Base-by-base conservation (phyloP, 352 stramenopile genomes). In the Saprolegnia diclina region DNA sequence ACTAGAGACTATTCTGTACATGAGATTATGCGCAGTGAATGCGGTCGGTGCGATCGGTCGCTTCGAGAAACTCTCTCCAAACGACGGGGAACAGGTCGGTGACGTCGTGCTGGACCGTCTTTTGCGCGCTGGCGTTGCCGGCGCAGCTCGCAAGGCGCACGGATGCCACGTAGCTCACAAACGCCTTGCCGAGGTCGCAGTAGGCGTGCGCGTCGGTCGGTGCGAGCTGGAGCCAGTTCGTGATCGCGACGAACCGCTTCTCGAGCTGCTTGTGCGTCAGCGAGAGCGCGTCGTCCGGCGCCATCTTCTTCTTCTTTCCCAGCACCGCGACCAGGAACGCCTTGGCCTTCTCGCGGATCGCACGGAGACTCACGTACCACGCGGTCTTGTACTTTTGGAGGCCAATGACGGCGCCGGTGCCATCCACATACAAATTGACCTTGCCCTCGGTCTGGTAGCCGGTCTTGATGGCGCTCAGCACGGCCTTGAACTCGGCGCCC, bases 291-390 rank as follows among this genome's bases (percentile, higher is more conserved):
- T 72, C 57, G 7, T 38, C 26, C 40, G 76, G 26, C 42, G 76
- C 70, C 69, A 79, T 13, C 0, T 63, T 50, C 59, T 65, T 73
- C 52, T 5, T 45, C 24, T 65, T 32, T 6, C 55, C 57, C 37
- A 56, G 44, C 11, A 61, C 21, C 35, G 71, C 38, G 75, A 72
- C 45, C 67, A 88, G 52, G 82, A 90, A 52, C 71, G 64, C 71
- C 76, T 93, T 93, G 56, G 82, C 82, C 53, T 91, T 90, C 67
- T 93, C 85, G 16, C 85, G 85, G 70, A 93, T 93, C n/a, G 85
- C 85, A n/a, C 85, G 85, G 56, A 93, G 74, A 73, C 82, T 89
- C 18, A 93, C 85, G 65, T 91, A 93, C 85, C 85, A 93, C n/a
- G 84, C 72, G 11, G 80, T 91, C 70, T 93, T 91, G 74, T 83